Evolutionary conservation across 1,139 yeast species (phyloP), one percentile per base, ranked within the genome.

Genomic region (Arxiozyma slooffiae): DNA sequence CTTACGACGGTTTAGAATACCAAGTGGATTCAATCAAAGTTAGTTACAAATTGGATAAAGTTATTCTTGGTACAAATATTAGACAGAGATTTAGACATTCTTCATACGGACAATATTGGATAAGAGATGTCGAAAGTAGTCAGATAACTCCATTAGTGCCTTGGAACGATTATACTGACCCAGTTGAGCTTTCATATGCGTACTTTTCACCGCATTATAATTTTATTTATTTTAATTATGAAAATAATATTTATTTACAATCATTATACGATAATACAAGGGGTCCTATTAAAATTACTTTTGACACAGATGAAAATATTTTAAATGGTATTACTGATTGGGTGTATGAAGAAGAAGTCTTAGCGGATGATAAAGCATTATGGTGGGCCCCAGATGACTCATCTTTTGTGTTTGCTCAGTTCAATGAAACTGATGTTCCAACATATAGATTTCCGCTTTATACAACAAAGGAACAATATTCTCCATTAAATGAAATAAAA

Each of bases 331-430:
- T 80, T 55, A 85, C 97, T 0, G 98, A 92, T 61, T 92, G 98
- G 98, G 87, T 92, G 0, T 92, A 92, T 63, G 98, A 92, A 65
- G 98, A 94, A 61, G 98, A 94, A 61, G 89, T 92, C 0, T 66
- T 83, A 5, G 74, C 77, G 0, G 71, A 74, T 6, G 87, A 84
- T 57, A 71, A 71, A 43, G 80, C 94, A 3, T 67, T 88, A 22
- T 92, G 96, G 95, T 92, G 97, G 96, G 76, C 92, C 16, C 84
- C 85, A 0, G 80, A 83, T 58, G 89, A 85, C 55, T 66, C 78
- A 6, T 71, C 74, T 53, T 62, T 92, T 47, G 77, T 89, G 0
- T 92, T 73, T 62, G 74, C 86, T 44, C 74, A 77, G 41, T 73
- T 86, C 18, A 79, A 92, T 64, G 97, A 90, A 57, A 75, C 89